Conservation (phyloP, 306 rosid species). For the Betula pendula region DNA sequence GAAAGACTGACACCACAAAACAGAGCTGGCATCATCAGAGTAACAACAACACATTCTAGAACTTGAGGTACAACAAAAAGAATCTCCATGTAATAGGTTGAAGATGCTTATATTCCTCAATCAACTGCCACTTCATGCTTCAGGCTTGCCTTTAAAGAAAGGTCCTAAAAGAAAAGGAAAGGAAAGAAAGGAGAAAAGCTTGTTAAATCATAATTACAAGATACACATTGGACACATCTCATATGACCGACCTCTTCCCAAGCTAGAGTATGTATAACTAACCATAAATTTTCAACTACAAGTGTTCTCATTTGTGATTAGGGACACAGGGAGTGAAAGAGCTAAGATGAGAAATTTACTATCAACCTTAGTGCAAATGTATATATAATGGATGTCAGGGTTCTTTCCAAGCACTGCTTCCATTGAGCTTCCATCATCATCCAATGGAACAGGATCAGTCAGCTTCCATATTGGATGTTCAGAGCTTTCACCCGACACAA, state of each 20-base stretch:
- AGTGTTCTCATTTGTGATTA: not conserved
- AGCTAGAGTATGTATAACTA: not conserved
- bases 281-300: conserved; percentile 14
- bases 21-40: not conserved
- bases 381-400: conserved; percentile 75
- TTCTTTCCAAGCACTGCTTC: conserved; percentile 63
- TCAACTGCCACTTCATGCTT: not conserved
- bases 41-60: not conserved
- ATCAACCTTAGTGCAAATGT: conserved; percentile 69
- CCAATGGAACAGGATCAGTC: conserved; percentile 65
- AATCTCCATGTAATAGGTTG: not conserved
- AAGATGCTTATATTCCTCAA: not conserved
- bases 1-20: not conserved
- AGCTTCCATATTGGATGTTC: conserved; percentile 65
- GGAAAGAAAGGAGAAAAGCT: not conserved
- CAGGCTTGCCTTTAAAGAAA: not conserved
- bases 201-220: not conserved
- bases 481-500: conserved; percentile 46
- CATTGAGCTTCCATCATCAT: conserved; percentile 59
- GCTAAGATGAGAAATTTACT: conserved; percentile 10
- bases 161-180: not conserved
- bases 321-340: not conserved
- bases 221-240: not conserved
- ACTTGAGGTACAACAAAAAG: not conserved
- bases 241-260: not conserved